Base-by-base conservation (phyloP, 805 yeast species). In the Cyberlindnera nakhonratchasimensis region DNA sequence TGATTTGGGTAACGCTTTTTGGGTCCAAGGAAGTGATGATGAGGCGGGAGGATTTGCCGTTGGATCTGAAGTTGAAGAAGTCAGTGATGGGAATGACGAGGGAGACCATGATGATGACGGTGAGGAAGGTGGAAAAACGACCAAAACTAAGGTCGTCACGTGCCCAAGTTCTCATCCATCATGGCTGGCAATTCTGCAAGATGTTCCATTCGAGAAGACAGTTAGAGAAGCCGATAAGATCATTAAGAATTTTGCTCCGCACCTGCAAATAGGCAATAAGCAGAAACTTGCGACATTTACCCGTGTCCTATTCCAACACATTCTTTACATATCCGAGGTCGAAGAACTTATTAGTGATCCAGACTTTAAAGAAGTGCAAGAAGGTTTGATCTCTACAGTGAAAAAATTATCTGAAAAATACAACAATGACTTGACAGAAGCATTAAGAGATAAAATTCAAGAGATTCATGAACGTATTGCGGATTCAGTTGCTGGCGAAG, bases 181-280 rank as follows among this genome's bases (percentile, higher is more conserved):
- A 29, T 62, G 76, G 31, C 45, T 70, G 1, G 51, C 53, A 1
- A 53, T 63, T 21, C 52, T 77, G 4, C 55, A 62, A 12, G 57
- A 56, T 2, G 47, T 64, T 21, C 65, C 68, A 9, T 60, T 66
- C 31, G 57, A 58, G 13, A 73, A 76, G 24, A 77, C 77, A 14
- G 62, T 75, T 16, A 59, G 63, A 3, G 63, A 72, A 21, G 69
- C 86, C 21, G 73, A 75, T 38, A 72, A 74, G 43, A 73, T 89
- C 31, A 64, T 86, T 43, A 72, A 71, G 39, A 58, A 69, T 0
- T 79, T 82, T 62, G 87, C 85, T 48, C 96, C 97, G 12, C 79
- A 82, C 48, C 69, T 86, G 40, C 88, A 86, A 3, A 75, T 71
- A 42, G 97, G 96, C 3, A 89, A 91, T 61, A 88, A 86, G 57